Conservation (phyloP, 768 basidiomycete species). For the Mycena epipterygia region DNA sequence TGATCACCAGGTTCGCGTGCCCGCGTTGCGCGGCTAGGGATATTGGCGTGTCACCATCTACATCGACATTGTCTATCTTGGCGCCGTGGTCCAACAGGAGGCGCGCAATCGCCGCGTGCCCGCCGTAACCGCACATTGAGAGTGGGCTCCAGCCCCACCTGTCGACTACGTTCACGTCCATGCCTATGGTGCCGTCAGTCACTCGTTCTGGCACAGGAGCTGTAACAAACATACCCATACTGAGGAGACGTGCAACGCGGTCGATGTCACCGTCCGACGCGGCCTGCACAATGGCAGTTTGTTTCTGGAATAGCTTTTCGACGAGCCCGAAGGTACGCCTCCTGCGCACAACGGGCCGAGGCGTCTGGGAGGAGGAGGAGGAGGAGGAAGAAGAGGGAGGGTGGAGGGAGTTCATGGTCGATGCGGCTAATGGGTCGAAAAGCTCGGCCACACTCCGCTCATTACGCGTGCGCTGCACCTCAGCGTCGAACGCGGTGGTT, state of each 20-base stretch:
- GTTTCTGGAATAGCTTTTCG: constrained; percentile 33
- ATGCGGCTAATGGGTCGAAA: constrained; percentile 20
- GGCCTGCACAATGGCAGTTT: constrained; percentile 37
- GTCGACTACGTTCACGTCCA: constrained; percentile 29
- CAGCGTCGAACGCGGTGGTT: constrained; percentile 24
- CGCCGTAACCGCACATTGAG: constrained; percentile 37
- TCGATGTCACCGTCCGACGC: constrained; percentile 36
- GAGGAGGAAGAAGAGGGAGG: constrained; percentile 13
- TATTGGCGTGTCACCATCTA: constrained; percentile 33
- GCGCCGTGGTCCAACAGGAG: constrained; percentile 35
- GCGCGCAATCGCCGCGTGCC: constrained; percentile 33
- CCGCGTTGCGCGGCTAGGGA: constrained; percentile 33
- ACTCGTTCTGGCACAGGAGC: background rate
- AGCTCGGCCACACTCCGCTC: constrained; percentile 23
- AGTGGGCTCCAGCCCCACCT: constrained; percentile 37
- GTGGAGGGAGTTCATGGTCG: constrained; percentile 11
- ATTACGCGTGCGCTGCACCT: constrained; percentile 16
- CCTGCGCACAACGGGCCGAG: background rate
- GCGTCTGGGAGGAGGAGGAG: constrained; percentile 15
- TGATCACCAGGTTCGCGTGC: constrained; percentile 31
- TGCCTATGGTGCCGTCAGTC: constrained; percentile 2
- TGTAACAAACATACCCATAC: constrained; percentile 27
- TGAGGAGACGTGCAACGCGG: constrained; percentile 27
- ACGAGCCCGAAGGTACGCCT: constrained; percentile 31
- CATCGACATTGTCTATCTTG: constrained; percentile 35